Evolutionary conservation across 163 green algal genomes (phyloP), one percentile per base, ranked within the genome.

Genomic region (Picocystis sp.): DNA sequence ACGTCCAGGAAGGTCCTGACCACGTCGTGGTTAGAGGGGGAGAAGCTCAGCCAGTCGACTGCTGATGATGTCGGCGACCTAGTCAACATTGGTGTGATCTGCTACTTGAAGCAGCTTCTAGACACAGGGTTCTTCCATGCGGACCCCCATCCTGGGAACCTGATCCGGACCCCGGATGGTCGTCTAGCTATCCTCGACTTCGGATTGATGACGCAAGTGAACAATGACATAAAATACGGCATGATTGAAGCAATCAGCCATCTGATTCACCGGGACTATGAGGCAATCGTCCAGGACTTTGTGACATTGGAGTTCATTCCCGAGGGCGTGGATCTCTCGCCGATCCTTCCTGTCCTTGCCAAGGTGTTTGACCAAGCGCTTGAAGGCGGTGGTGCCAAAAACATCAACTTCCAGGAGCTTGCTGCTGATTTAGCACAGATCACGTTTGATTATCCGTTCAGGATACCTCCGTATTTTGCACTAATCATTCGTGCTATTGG

Each of bases 321-420:
- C 17, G 66, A 65, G 53, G 82, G 80, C 45, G 92, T 81, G 10
- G 81, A 94, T 77, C 71, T 95, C 23, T 57, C 56, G 43, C 86
- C 83, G 55, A 93, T 95, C 58, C 71, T 92, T 53, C 85, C 86
- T 14, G 83, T 89, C 29, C 78, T 98, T 41, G 82, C 83, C 23
- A 92, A 91, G 59, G 84, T 89, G 38, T 68, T 17, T n/a, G 24
- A 46, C 59, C 77, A 88, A 60, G 89, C 89, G 0, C 75, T 98
- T 46, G 85, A 85, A 53, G 89, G 89, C 19, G 89, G 89, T 43
- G 89, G 89, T 25, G 89, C 89, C 11, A 96, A 96, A 70, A 86
- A 77, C 71, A 95, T 98, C 69, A 97, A 96, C 72, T 96, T 96
- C 67, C 81, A 96, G 65, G 86, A 95, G 64, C 73, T 97, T 22